Conservation (phyloP, 768 basidiomycete genomes). For the Saitozyma sp. region DNA sequence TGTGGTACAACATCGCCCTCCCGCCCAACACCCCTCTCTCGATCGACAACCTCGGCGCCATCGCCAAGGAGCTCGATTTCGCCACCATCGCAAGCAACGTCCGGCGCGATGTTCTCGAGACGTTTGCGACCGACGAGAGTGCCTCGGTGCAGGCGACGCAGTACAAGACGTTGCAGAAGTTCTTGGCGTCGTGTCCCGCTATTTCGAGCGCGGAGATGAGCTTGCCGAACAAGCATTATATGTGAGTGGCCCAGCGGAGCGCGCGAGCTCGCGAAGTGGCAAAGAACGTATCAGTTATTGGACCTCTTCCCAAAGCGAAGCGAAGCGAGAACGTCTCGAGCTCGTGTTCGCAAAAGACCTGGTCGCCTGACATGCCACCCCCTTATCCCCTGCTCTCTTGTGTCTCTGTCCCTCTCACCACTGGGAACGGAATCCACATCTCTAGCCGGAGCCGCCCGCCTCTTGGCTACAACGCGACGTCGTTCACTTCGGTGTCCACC, state of each 20-base stretch:
- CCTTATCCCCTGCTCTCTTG: too few relatives aligned
- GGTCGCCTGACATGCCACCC: too few relatives aligned
- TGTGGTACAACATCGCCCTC: constrained; percentile 65
- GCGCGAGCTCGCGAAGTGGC: not conserved
- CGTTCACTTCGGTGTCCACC: constrained; percentile 1
- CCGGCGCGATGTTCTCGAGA: constrained; percentile 67
- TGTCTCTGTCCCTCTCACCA: too few relatives aligned
- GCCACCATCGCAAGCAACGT: constrained; percentile 59
- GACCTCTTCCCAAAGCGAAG: too few relatives aligned
- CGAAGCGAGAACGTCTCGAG: too few relatives aligned
- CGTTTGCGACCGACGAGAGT: constrained; percentile 84
- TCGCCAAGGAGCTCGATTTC: constrained; percentile 45
- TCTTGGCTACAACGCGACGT: too few relatives aligned
- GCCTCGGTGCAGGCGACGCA: constrained; percentile 93
- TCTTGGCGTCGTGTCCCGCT: constrained; percentile 66
- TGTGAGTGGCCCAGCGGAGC: constrained; percentile 72
- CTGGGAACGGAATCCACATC: too few relatives aligned
- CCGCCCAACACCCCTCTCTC: constrained; percentile 43
- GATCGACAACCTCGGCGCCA: constrained; percentile 50
- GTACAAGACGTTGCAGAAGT: constrained; percentile 78
- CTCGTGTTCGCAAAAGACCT: too few relatives aligned
- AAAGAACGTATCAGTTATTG: too few relatives aligned
- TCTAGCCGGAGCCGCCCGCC: too few relatives aligned
- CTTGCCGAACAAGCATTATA: constrained; percentile 93
- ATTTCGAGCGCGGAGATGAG: constrained; percentile 67